A percentile compares a stretch with the other conserved stretches of the same genome.
These are phyloP conservation scores for Chenopodium album DNA, from an alignment of 148 eudicot species.

Conservation along the genomic window DNA sequence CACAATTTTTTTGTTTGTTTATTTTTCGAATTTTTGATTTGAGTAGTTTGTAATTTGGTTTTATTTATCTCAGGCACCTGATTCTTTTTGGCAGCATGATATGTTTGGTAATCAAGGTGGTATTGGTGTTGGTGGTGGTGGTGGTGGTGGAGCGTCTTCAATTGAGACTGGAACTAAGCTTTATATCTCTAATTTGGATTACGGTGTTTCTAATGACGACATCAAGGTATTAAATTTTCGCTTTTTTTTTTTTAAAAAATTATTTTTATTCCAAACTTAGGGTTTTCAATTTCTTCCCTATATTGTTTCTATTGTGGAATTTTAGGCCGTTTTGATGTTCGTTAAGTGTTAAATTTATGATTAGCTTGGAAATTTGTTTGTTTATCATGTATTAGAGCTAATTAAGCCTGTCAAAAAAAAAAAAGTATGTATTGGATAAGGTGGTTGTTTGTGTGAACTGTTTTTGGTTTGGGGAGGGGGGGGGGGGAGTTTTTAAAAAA, in stretches of 20 bases:
- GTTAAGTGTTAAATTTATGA: neutral
- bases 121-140: conserved; percentile 26
- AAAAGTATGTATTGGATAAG: neutral
- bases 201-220: conserved; percentile 87
- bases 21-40: neutral
- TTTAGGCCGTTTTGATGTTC: neutral
- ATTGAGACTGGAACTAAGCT: conserved; percentile 93
- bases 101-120: conserved; percentile 53
- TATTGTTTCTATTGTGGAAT: neutral
- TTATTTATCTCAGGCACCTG: conserved; percentile 52
- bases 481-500: too few relatives aligned
- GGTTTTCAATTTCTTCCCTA: conserved; percentile 12
- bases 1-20: neutral
- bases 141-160: conserved; percentile 39
- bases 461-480: too few relatives aligned
- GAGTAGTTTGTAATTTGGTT: neutral
- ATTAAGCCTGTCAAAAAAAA: too few relatives aligned
- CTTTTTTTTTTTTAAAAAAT: neutral
- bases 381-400: neutral
- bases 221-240: conserved; percentile 53
- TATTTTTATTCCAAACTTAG: neutral
- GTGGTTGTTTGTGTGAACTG: too few relatives aligned
- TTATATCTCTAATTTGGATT: conserved; percentile 81
- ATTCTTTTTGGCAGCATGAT: conserved; percentile 67
- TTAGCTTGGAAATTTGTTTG: neutral